Evolutionary conservation across 495 filamentous ascomycete genomes (phyloP), one percentile per base, ranked within the genome.

Genomic region (Xylaria grammica): DNA sequence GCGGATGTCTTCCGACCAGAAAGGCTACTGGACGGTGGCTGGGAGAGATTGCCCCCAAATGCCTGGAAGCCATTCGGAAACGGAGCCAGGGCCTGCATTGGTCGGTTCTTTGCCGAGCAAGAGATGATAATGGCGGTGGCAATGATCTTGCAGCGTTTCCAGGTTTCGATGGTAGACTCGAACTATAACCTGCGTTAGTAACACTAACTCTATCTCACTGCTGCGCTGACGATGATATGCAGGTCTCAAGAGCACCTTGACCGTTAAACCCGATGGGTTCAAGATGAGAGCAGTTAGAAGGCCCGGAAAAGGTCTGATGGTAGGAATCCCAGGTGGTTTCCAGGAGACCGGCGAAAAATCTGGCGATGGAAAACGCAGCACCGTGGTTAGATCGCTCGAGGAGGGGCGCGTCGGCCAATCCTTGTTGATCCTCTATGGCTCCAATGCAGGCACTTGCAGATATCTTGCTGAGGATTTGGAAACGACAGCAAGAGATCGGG

Each of bases 381-480:
- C 15, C 4, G 10, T 13, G 19, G 22, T 27, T 29, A n/a, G 29
- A 42, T 44, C 53, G 17, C 1, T 22, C 17, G 36, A 44, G 29
- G 24, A 29, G 20, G 29, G 13, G 11, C 13, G 19, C 55, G 32
- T 49, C 36, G 53, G 42, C n/a, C 29, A 59, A 53, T 64, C 67
- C 1, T 81, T 91, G 74, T 76, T 79, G 38, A 86, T 91, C n/a
- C 79, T 87, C 27, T 91, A 86, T 66, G 89, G 88, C 17, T 86
- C 84, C 0, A 91, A 91, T 59, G 85, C 84, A 11, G 89, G 89
- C 0, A 91, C 89, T 4, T 91, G 89, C 67, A 84, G 90, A 67
- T 78, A 83, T 0, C 76, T 92, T 50, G 87, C 89, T 0, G 79
- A 85, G 52, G 77, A 77, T 36, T 69, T 91, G 10, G 85, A 85